Evolutionary conservation across 257 asterid species (phyloP), one percentile per base, ranked within the genome.

Genomic region (Solanum chiquidenum): DNA sequence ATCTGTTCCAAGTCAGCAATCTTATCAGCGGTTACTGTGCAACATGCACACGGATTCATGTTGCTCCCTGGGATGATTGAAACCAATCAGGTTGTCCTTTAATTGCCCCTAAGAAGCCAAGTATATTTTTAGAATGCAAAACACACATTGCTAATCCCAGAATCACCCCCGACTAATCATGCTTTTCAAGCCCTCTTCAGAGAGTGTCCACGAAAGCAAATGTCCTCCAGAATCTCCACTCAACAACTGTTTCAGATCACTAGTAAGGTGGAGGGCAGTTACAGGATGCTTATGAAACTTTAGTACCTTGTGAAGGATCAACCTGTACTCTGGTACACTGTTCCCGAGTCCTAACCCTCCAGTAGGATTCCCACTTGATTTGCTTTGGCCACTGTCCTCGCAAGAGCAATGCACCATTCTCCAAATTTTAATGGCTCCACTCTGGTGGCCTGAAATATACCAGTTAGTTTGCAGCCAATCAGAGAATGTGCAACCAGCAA

Each of bases 401-500:
- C 90, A 89, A 20, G 99, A 92, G 86, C 91, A 92, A 91, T 97
- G 99, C 55, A 97, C 95, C 98, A 95, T 92, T 89, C 92, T 95
- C 99, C 99, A 97, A 79, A 97, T 93, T 92, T 97, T 97, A 77
- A 96, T 94, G 11, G 99, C 98, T n/a, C 99, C 99, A 80, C 99
- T 97, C 89, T 96, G 98, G 93, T 97, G 99, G 60, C 99, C 99
- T 0, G 99, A 97, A 83, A 92, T 96, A 42, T 93, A 97, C 99
- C 99, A 97, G 86, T 90, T 91, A 9, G 95, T 92, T 82, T 96
- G 96, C 83, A 88, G 86, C 98, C 99, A 97, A 86, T 97, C 99
- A 9, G 98, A 96, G 89, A 90, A 96, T 44, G 91, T 91, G 27
- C 94, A 92, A 29, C 98, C 98, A 0, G 98, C 89, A 34, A 97